Evolutionary conservation across 2,329 filamentous ascomycete species (phyloP).

Genomic region (Ascochyta lentis): DNA sequence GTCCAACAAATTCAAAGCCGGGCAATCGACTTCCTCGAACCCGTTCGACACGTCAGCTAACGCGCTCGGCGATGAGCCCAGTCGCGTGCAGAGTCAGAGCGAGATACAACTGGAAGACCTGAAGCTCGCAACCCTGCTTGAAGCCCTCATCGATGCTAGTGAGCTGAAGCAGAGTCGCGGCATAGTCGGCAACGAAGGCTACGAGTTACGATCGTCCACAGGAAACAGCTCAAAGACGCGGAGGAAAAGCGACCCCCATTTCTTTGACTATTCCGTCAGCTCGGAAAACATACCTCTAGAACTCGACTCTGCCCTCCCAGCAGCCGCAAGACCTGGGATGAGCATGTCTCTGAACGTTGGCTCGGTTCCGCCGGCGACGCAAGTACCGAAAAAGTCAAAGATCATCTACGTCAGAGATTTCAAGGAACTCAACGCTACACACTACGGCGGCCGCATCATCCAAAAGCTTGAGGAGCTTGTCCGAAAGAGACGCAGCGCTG

Average conservation of each 20-base stretch:
- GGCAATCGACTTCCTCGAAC: slow-evolving; percentile 16
- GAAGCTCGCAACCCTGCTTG: slow-evolving; percentile 44
- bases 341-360: slow-evolving; percentile 28
- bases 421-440: slow-evolving; percentile 74
- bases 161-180: slow-evolving; percentile 38
- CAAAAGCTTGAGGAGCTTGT: slow-evolving; percentile 73
- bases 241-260: slow-evolving; percentile 24
- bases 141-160: slow-evolving; percentile 42
- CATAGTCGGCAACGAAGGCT: slow-evolving; percentile 9
- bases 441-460: slow-evolving; percentile 73
- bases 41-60: slow-evolving; percentile 21
- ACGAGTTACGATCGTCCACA: background rate
- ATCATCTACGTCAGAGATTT: slow-evolving; percentile 84
- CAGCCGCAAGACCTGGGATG: slow-evolving; percentile 20
- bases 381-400: slow-evolving; percentile 55
- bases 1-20: slow-evolving; percentile 22
- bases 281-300: slow-evolving; percentile 30
- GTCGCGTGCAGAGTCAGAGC: slow-evolving; percentile 30
- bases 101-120: slow-evolving; percentile 47
- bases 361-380: slow-evolving; percentile 22
- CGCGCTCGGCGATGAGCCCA: slow-evolving; percentile 22
- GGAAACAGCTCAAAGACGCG: slow-evolving; percentile 3
- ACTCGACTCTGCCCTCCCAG: slow-evolving; percentile 34
- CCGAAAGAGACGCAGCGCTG: slow-evolving; percentile 73
- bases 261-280: slow-evolving; percentile 42